Percentiles rank a stretch among this genome's conserved stretches.
phyloP scores from a whole-genome alignment of 352 stramenopile species.

The Globisporangium emineosum region DNA sequence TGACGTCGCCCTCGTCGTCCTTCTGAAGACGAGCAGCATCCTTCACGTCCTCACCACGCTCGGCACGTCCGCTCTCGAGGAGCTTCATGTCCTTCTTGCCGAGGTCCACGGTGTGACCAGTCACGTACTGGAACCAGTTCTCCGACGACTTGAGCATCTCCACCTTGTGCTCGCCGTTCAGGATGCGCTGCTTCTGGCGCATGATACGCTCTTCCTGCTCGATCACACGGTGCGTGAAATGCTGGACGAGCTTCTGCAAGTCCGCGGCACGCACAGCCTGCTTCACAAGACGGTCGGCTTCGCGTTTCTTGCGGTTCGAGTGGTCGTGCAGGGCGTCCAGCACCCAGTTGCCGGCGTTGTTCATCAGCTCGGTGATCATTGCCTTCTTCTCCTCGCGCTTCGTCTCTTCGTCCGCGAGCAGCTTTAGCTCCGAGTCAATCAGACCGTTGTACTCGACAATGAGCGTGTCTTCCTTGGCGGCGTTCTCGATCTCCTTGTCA shows the following conservation, averaged over 20 bases:
- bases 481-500: conserved; percentile 75
- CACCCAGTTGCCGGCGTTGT: conserved; percentile 86
- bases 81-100: conserved; percentile 86
- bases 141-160: conserved; percentile 89
- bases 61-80: conserved; percentile 58
- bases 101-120: conserved; percentile 61
- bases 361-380: conserved; percentile 83
- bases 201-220: conserved; percentile 89
- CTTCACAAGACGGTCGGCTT: conserved; percentile 81
- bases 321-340: conserved; percentile 79
- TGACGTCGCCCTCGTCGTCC: conserved; percentile 80
- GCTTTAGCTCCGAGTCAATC: conserved; percentile 71
- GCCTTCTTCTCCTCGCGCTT: conserved; percentile 88
- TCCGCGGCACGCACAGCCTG: conserved; percentile 80
- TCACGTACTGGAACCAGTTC: conserved; percentile 90
- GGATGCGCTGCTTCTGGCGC: conserved; percentile 88
- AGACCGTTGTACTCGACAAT: conserved; percentile 74
- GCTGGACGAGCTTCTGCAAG: conserved; percentile 84
- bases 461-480: conserved; percentile 60
- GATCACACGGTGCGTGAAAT: conserved; percentile 88
- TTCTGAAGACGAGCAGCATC: conserved; percentile 79
- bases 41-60: conserved; percentile 75
- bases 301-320: conserved; percentile 86
- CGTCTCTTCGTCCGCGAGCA: conserved; percentile 74
- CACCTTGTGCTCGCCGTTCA: conserved; percentile 88